Evolutionary conservation across 2,329 filamentous ascomycete species (phyloP).

Genomic region (Colletotrichum eremochloae): DNA sequence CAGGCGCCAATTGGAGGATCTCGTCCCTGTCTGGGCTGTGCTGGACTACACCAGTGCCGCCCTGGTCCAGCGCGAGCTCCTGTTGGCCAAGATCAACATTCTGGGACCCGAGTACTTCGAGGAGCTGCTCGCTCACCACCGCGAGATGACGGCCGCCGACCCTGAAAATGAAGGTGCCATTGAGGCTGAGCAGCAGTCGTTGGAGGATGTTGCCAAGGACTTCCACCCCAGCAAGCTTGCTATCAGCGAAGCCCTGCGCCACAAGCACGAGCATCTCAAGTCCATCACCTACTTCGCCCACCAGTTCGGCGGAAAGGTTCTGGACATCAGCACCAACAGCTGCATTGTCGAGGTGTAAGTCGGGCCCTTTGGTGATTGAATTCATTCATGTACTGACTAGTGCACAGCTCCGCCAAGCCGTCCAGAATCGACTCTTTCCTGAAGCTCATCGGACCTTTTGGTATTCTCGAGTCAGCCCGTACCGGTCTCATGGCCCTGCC

Average conservation of each 20-base stretch:
- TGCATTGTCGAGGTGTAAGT: slow-evolving; percentile 97
- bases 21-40: slow-evolving; percentile 98
- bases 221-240: slow-evolving; percentile 93
- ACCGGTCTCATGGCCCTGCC: slow-evolving; percentile 98
- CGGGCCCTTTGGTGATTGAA: not conserved
- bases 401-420: slow-evolving; percentile 85
- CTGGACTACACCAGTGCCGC: slow-evolving; percentile 94
- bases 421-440: slow-evolving; percentile 96
- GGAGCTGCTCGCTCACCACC: slow-evolving; percentile 94
- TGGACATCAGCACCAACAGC: slow-evolving; percentile 98
- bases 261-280: slow-evolving; percentile 98
- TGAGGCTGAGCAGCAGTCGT: slow-evolving; percentile 54
- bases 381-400: slow-evolving; percentile 45
- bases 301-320: slow-evolving; percentile 96
- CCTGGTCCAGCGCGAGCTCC: slow-evolving; percentile 93
- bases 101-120: slow-evolving; percentile 98
- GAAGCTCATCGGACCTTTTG: slow-evolving; percentile 94
- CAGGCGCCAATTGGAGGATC: slow-evolving; percentile 91
- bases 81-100: slow-evolving; percentile 96
- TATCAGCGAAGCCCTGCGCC: slow-evolving; percentile 87
- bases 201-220: slow-evolving; percentile 69
- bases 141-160: slow-evolving; percentile 78
- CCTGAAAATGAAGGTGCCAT: slow-evolving; percentile 57
- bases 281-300: slow-evolving; percentile 97
- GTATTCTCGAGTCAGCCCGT: slow-evolving; percentile 94